These are phyloP conservation scores for Termitomyces sp. DNA, from an alignment of 768 basidiomycete species.

Conservation along the genomic window DNA sequence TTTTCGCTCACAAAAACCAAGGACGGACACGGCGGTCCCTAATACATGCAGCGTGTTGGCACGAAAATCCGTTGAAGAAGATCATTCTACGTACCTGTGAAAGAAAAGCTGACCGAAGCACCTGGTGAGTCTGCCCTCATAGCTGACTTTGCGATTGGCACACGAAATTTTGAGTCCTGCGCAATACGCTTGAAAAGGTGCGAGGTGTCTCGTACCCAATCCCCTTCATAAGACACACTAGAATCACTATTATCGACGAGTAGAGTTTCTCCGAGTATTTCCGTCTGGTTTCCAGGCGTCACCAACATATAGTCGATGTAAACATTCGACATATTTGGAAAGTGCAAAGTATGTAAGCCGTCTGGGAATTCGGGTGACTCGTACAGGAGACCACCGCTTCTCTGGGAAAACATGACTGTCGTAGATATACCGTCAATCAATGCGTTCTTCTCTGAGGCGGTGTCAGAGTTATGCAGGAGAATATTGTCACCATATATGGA, in stretches of 20 bases:
- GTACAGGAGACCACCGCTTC: neutral
- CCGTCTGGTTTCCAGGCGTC: neutral
- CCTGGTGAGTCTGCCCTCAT: neutral
- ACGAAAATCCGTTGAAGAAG: neutral
- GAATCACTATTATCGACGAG: neutral
- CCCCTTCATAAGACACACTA: neutral
- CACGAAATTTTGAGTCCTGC: neutral
- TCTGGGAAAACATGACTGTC: neutral
- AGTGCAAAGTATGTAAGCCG: neutral
- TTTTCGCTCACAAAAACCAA: neutral
- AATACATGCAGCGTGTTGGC: neutral
- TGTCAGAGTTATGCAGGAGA: neutral
- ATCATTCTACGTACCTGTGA: neutral
- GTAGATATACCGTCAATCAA: neutral
- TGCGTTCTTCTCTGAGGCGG: neutral
- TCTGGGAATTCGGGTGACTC: neutral
- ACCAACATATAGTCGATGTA: conserved; percentile 1
- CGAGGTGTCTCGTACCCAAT: neutral
- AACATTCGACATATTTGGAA: neutral
- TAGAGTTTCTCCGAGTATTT: conserved; percentile 1
- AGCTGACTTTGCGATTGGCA: neutral
- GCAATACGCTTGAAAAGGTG: neutral
- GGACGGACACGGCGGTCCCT: conserved; percentile 1
- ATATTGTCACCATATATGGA: neutral
- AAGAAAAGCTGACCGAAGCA: conserved; percentile 3